These are phyloP conservation scores for Saturnispora zaruensis DNA, from an alignment of 805 yeast genomes.

Conservation along the genomic window DNA sequence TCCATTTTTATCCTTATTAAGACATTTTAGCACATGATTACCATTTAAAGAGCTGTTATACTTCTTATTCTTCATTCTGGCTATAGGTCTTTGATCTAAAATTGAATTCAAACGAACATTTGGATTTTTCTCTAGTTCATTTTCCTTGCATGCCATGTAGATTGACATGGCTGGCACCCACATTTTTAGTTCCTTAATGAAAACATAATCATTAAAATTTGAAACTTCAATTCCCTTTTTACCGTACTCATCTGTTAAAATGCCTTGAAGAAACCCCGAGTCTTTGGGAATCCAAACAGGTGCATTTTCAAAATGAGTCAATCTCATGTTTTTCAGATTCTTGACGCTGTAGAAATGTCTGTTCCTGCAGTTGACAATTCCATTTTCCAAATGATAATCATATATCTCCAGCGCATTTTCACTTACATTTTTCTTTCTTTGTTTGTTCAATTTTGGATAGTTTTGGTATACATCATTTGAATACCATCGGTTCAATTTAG, in stretches of 20 bases:
- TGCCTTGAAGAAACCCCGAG: neutral
- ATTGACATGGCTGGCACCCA: conserved; percentile 3
- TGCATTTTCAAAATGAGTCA: conserved; percentile 52
- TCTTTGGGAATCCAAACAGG: conserved; percentile 44
- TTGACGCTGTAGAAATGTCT: conserved; percentile 43
- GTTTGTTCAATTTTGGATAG: neutral
- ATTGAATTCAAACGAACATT: neutral
- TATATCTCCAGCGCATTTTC: neutral
- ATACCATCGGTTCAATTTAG: neutral
- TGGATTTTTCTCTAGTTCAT: neutral
- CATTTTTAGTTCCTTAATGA: conserved; percentile 3
- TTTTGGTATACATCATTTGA: neutral
- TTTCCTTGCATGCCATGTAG: conserved; percentile 4
- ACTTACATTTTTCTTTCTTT: neutral
- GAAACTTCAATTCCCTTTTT: neutral
- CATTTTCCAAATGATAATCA: conserved; percentile 6
- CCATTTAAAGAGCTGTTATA: neutral
- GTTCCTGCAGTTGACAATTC: conserved; percentile 46
- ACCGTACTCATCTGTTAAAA: conserved; percentile 9
- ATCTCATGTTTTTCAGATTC: conserved; percentile 44
- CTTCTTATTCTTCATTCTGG: neutral
- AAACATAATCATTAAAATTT: conserved; percentile 7
- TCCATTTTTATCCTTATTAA: neutral
- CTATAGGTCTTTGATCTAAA: neutral
- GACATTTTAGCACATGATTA: conserved; percentile 1